Evolutionary conservation across 352 stramenopile genomes (phyloP).

Genomic region (Phytophthora foliorum): DNA sequence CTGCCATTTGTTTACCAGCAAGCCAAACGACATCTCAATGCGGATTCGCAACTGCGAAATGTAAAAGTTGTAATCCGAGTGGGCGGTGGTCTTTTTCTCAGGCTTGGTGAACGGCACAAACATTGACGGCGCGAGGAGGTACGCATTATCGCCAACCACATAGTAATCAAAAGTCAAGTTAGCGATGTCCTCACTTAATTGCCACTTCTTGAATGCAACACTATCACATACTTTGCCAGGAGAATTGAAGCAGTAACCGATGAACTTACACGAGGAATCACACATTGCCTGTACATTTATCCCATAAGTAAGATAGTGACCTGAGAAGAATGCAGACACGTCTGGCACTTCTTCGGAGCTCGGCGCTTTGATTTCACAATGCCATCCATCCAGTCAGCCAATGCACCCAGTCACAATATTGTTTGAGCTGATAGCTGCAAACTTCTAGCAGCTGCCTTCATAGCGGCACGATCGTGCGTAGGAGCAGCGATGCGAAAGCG

Average conservation of each 20-base stretch:
- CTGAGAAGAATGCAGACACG: slow-evolving; percentile 6
- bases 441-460: neutral
- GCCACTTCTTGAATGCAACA: slow-evolving; percentile 9
- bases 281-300: slow-evolving; percentile 17
- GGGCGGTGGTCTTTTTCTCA: neutral
- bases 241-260: slow-evolving; percentile 7
- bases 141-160: neutral
- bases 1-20: neutral
- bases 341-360: slow-evolving; percentile 5
- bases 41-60: neutral
- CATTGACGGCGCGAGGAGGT: neutral
- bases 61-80: neutral
- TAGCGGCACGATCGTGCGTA: neutral
- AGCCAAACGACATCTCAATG: neutral
- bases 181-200: neutral
- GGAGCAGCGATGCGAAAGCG: neutral
- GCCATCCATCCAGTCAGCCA: slow-evolving; percentile 10
- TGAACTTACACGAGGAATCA: slow-evolving; percentile 9
- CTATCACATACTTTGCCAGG: slow-evolving; percentile 6
- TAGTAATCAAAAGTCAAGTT: slow-evolving; percentile 3
- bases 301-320: slow-evolving; percentile 5
- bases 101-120: neutral
- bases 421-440: slow-evolving; percentile 9
- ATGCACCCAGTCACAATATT: slow-evolving; percentile 13
- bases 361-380: slow-evolving; percentile 5